Percentiles rank a stretch among this genome's conserved stretches.
These are phyloP conservation scores for Zygosaccharomyces bisporus DNA, from an alignment of 805 yeast species.

Conservation along the genomic window DNA sequence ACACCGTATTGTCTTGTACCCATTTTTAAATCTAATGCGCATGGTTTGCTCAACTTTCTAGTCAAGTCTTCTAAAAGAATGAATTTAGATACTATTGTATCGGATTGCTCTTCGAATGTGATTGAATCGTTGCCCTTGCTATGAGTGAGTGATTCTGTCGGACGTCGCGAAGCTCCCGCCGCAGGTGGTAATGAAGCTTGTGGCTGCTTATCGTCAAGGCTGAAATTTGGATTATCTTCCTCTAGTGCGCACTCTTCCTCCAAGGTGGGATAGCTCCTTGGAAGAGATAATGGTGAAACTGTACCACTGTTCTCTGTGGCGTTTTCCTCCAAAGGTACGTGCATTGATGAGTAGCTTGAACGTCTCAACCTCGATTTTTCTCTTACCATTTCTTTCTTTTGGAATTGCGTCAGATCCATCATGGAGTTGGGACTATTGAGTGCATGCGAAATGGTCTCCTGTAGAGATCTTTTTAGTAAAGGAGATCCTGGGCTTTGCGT, in stretches of 20 bases:
- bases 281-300: constrained; percentile 15
- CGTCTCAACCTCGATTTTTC: constrained; percentile 19
- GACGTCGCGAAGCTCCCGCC: background rate
- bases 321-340: background rate
- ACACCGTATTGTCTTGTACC: constrained; percentile 98
- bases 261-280: constrained; percentile 11
- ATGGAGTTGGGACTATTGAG: constrained; percentile 31
- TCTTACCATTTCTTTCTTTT: constrained; percentile 26
- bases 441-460: constrained; percentile 29
- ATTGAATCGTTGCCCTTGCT: constrained; percentile 21
- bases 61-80: constrained; percentile 89
- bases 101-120: constrained; percentile 26
- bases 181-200: background rate
- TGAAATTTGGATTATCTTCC: constrained; percentile 11
- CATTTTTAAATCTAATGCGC: constrained; percentile 94
- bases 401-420: constrained; percentile 33
- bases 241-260: constrained; percentile 22
- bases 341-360: constrained; percentile 7
- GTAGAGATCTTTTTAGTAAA: constrained; percentile 21
- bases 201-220: constrained; percentile 3
- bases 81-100: constrained; percentile 49
- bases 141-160: constrained; percentile 3
- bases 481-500: constrained; percentile 20
- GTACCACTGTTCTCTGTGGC: background rate
- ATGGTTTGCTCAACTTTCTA: constrained; percentile 73